phyloP scores from a whole-genome alignment of 352 stramenopile genomes.

The Globisporangium spiculum region DNA sequence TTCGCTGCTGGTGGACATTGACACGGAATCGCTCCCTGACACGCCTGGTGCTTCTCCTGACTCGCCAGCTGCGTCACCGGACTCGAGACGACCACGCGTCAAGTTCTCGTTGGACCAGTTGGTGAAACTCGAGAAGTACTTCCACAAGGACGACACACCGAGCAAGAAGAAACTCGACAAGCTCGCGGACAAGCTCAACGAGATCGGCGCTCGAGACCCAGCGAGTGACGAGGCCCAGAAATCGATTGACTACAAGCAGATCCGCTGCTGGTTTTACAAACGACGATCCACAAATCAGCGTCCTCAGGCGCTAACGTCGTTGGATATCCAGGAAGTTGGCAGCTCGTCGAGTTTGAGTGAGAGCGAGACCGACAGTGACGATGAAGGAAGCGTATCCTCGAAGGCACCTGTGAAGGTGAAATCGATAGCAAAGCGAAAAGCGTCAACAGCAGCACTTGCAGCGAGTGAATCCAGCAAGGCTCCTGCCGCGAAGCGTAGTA shows the following conservation, averaged over 20 bases:
- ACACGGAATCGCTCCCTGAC: constrained; percentile 51
- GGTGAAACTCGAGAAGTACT: constrained; percentile 78
- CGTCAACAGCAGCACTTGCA: neutral
- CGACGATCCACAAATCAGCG: constrained; percentile 73
- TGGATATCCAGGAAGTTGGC: constrained; percentile 49
- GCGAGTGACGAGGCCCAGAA: constrained; percentile 55
- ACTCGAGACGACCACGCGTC: constrained; percentile 59
- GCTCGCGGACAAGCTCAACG: constrained; percentile 67
- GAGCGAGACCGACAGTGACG: constrained; percentile 66
- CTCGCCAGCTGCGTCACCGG: constrained; percentile 68
- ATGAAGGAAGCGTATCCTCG: constrained; percentile 29
- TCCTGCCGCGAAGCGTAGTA: constrained; percentile 24
- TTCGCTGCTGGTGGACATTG: constrained; percentile 48
- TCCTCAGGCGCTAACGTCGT: constrained; percentile 57
- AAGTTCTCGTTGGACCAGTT: constrained; percentile 80
- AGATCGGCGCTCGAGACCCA: constrained; percentile 51
- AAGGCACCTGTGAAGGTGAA: constrained; percentile 10
- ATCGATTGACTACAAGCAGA: constrained; percentile 85
- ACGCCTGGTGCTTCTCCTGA: constrained; percentile 53
- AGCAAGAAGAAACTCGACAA: constrained; percentile 82
- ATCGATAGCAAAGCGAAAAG: constrained; percentile 24
- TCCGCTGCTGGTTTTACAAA: constrained; percentile 89
- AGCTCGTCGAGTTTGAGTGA: constrained; percentile 55
- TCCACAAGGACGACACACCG: constrained; percentile 78
- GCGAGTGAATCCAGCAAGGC: constrained; percentile 24